phyloP scores from a whole-genome alignment of 2,329 filamentous ascomycete genomes.

The Colletotrichum tanaceti region DNA sequence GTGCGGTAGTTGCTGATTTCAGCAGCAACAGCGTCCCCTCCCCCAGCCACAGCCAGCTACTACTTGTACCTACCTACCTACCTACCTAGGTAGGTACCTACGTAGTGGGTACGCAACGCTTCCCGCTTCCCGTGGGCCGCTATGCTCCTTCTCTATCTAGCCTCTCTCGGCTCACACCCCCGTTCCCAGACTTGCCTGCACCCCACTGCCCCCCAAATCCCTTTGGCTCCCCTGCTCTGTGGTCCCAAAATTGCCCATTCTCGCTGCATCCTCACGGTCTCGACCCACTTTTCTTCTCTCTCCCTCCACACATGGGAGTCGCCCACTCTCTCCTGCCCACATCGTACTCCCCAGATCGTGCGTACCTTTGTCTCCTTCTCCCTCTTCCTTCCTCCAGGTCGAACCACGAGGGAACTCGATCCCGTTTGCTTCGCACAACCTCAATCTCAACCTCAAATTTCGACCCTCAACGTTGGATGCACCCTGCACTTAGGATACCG shows the following conservation, averaged over 20 bases:
- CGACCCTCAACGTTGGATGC: background rate
- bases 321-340: constrained; percentile 30
- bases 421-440: constrained; percentile 17
- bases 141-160: background rate
- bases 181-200: constrained; percentile 22
- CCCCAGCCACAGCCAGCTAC: constrained; percentile 30
- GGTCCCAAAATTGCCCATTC: constrained; percentile 28
- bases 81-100: no score
- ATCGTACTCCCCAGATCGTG: constrained; percentile 39
- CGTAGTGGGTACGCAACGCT: constrained; percentile 22
- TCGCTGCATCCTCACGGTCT: constrained; percentile 28
- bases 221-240: constrained; percentile 28
- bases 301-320: constrained; percentile 31
- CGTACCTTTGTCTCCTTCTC: constrained; percentile 32
- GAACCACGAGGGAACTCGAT: constrained; percentile 28
- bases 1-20: no score
- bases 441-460: constrained; percentile 1
- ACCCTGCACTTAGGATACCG: background rate
- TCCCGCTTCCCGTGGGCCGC: constrained; percentile 6
- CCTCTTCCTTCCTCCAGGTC: constrained; percentile 27
- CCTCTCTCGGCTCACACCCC: constrained; percentile 8
- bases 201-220: constrained; percentile 21
- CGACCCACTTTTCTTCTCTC: constrained; percentile 27
- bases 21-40: background rate
- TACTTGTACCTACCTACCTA: no score